phyloP scores from a whole-genome alignment of 208 protist species.

The Balamuthia mandrillaris region DNA sequence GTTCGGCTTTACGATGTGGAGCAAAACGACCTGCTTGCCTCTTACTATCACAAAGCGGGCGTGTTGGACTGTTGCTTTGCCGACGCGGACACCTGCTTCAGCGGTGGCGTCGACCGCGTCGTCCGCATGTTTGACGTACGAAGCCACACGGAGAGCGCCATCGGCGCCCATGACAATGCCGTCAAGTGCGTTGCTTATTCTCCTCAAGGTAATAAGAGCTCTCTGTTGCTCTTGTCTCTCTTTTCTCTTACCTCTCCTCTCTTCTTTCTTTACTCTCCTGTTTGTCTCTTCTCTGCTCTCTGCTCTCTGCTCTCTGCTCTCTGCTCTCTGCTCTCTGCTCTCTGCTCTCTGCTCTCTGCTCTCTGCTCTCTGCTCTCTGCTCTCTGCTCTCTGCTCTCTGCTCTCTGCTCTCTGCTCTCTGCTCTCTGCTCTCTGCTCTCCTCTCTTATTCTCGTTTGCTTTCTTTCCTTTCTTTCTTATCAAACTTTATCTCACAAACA shows the following conservation, averaged over 20 bases:
- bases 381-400: background rate
- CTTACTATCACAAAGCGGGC: slow-evolving; percentile 2
- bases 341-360: background rate
- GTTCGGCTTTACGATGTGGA: background rate
- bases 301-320: background rate
- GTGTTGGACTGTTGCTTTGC: background rate
- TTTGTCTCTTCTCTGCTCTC: background rate
- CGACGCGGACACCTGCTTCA: background rate
- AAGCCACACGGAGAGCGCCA: background rate
- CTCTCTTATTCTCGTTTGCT: background rate
- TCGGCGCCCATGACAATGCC: background rate
- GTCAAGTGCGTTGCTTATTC: background rate
- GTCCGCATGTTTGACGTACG: background rate
- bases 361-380: background rate
- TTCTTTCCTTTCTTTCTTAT: background rate
- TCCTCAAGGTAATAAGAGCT: too few relatives aligned
- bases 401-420: background rate
- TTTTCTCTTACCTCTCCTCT: background rate
- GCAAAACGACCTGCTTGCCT: background rate
- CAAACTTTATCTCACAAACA: background rate
- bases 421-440: background rate
- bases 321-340: background rate
- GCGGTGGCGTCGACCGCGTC: background rate
- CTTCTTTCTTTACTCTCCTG: background rate
- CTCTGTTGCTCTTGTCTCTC: background rate